Percentiles rank a stretch among this genome's conserved stretches.
phyloP scores from a whole-genome alignment of 768 basidiomycete species.

The Phanerodontia chrysosporium region DNA sequence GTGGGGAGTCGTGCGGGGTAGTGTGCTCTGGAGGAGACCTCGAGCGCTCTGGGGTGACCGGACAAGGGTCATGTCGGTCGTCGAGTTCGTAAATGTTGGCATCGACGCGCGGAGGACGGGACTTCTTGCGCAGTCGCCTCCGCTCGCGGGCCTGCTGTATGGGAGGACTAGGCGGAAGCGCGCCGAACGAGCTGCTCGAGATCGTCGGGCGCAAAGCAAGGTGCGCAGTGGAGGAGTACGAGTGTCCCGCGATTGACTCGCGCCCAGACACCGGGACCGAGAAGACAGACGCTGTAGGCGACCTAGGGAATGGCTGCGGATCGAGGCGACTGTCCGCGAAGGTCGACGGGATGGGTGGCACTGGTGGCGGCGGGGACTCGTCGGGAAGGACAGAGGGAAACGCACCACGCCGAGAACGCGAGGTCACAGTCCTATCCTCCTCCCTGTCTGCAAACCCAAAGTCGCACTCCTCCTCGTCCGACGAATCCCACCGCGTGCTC shows the following conservation, averaged over 20 bases:
- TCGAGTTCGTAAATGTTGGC: conserved; percentile 49
- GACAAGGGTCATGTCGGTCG: conserved; percentile 25
- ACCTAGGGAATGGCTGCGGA: conserved; percentile 46
- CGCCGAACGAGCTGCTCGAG: conserved; percentile 35
- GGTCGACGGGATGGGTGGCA: conserved; percentile 39
- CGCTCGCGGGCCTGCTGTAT: conserved; percentile 46
- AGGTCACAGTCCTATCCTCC: conserved; percentile 72
- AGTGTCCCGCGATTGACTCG: conserved; percentile 39
- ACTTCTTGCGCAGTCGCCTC: conserved; percentile 71
- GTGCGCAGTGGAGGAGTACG: conserved; percentile 39
- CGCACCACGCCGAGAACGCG: conserved; percentile 45
- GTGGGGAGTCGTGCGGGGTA: conserved; percentile 22
- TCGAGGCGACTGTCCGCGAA: conserved; percentile 17
- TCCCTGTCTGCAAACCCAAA: conserved; percentile 51
- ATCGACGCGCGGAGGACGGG: conserved; percentile 51
- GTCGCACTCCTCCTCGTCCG: conserved; percentile 44
- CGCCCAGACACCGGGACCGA: conserved; percentile 53
- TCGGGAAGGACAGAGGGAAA: conserved; percentile 23
- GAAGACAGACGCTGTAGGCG: conserved; percentile 61
- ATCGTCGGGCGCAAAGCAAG: conserved; percentile 34
- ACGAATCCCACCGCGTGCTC: conserved; percentile 26
- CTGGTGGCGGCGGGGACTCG: conserved; percentile 29
- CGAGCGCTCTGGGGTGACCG: conserved; percentile 23
- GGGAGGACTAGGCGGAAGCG: conserved; percentile 58
- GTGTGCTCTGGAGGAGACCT: conserved; percentile 28